phyloP scores from a whole-genome alignment of 2,329 filamentous ascomycete species.

The Sporothrix mexicana region DNA sequence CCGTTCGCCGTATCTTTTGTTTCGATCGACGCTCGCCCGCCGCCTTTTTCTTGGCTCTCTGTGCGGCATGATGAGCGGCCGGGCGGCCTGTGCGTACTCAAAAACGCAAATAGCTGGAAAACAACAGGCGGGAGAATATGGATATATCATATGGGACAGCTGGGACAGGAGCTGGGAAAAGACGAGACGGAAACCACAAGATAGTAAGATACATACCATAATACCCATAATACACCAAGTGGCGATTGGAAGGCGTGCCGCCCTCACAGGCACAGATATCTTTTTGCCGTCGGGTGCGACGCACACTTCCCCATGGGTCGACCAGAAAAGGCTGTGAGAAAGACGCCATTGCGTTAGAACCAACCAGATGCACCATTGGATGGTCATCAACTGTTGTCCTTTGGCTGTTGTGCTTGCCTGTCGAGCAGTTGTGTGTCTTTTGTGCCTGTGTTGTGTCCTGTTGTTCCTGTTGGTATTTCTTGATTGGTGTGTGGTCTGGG shows the following conservation, averaged over 20 bases:
- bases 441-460: not conserved
- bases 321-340: not conserved
- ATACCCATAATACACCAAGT: not conserved
- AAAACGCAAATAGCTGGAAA: not conserved
- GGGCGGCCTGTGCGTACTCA: slow-evolving; percentile 18
- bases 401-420: not conserved
- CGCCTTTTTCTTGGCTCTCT: slow-evolving; percentile 12
- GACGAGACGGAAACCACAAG: not conserved
- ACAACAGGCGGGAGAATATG: not conserved
- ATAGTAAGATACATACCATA: not conserved
- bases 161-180: not conserved
- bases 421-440: slow-evolving; percentile 8
- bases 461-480: slow-evolving; percentile 1
- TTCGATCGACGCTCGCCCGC: slow-evolving; percentile 26
- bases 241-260: slow-evolving; percentile 1
- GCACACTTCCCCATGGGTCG: not conserved
- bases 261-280: not conserved
- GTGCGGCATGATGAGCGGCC: slow-evolving; percentile 24
- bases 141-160: not conserved
- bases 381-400: no score
- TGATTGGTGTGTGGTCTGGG: slow-evolving; percentile 7
- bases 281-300: not conserved
- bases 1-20: slow-evolving; percentile 14
- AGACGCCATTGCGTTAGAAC: not conserved
- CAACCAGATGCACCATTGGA: not conserved